Evolutionary conservation across 1,284 basidiomycete genomes (phyloP).

Genomic region (Ustilago trichophora): DNA sequence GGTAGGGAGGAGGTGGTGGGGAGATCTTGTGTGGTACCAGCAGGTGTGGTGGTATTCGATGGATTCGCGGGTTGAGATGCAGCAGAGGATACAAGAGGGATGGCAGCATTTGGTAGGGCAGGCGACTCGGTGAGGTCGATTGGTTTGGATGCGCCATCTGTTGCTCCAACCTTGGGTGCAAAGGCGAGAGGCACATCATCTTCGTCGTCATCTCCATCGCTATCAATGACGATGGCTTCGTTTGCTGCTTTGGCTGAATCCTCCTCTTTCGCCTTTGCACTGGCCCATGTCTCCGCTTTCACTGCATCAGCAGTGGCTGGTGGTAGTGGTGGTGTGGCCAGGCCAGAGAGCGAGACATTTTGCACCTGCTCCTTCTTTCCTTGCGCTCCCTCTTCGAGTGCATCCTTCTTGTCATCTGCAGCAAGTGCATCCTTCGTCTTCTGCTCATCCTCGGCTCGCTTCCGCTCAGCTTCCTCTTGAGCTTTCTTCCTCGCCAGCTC

Average conservation of each 20-base stretch:
- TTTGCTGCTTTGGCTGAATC: conserved; percentile 8
- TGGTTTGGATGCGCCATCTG: conserved; percentile 7
- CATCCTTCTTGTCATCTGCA: background rate
- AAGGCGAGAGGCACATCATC: conserved; percentile 48
- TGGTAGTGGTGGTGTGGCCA: conserved; percentile 17
- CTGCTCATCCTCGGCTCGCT: conserved; percentile 1
- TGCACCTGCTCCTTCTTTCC: background rate
- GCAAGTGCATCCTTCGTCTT: background rate
- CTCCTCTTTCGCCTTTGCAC: background rate
- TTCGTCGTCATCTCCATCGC: conserved; percentile 37
- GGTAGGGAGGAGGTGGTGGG: background rate
- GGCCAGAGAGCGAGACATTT: conserved; percentile 13
- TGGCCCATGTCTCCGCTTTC: background rate
- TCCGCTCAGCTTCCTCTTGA: conserved; percentile 8
- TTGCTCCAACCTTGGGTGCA: conserved; percentile 23
- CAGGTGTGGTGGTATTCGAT: background rate
- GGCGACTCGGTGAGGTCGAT: conserved; percentile 43
- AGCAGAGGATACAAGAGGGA: background rate
- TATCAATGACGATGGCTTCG: conserved; percentile 46
- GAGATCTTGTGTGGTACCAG: background rate
- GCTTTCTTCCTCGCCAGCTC: conserved; percentile 11
- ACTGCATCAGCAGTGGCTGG: background rate
- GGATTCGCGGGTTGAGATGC: background rate
- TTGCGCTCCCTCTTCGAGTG: background rate
- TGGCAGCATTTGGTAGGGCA: conserved; percentile 9